phyloP scores from a whole-genome alignment of 805 yeast genomes.

The Wickerhamiella lipophila region DNA sequence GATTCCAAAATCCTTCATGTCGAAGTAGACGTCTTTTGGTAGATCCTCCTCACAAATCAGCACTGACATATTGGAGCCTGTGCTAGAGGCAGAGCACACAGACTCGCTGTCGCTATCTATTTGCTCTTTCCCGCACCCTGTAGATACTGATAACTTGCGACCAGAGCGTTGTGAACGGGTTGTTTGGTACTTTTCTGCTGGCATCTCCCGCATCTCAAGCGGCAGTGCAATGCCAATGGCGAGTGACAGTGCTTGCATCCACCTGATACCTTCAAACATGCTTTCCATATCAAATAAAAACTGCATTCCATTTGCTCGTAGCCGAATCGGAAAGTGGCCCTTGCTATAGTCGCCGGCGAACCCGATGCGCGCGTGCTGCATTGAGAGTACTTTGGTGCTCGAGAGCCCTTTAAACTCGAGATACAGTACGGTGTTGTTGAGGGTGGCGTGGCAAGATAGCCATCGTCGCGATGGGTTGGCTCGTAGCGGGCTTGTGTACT shows the following conservation, averaged over 20 bases:
- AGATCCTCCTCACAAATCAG: neutral
- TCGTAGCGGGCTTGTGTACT: constrained; percentile 69
- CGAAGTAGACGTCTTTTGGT: constrained; percentile 3
- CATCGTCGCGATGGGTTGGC: constrained; percentile 55
- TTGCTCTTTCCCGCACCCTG: neutral
- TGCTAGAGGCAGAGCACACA: neutral
- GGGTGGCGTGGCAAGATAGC: constrained; percentile 54
- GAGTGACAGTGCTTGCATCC: constrained; percentile 60
- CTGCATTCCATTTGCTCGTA: constrained; percentile 78
- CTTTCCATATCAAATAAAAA: constrained; percentile 51
- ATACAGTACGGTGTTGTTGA: constrained; percentile 78
- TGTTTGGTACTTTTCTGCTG: constrained; percentile 1
- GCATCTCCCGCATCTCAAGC: constrained; percentile 39
- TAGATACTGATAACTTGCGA: neutral
- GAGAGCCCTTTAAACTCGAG: constrained; percentile 39
- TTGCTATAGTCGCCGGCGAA: constrained; percentile 75
- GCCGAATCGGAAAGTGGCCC: constrained; percentile 33
- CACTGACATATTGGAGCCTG: neutral
- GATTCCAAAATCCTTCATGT: constrained; percentile 7
- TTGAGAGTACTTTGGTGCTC: constrained; percentile 36
- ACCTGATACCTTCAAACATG: constrained; percentile 56
- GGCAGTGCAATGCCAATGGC: constrained; percentile 78
- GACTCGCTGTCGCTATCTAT: neutral
- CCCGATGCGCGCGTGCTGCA: constrained; percentile 77
- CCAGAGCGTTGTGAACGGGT: neutral